These are phyloP conservation scores for Cerioporus squamosus DNA, from an alignment of 1,284 basidiomycete species.

Conservation along the genomic window DNA sequence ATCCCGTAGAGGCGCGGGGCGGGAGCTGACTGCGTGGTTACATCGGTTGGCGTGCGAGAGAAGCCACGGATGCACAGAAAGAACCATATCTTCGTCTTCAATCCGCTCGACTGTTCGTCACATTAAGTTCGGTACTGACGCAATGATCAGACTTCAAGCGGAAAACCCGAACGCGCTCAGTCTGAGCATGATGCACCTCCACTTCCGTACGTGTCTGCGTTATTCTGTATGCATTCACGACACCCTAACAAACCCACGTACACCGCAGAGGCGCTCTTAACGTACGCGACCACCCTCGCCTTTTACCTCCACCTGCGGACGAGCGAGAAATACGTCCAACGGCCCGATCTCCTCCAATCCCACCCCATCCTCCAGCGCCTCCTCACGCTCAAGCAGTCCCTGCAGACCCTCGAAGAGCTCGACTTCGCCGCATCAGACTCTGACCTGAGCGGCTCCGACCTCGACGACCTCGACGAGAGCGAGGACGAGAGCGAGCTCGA, in stretches of 20 bases:
- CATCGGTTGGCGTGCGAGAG: no score
- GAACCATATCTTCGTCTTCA: no score
- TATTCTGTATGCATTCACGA: neutral
- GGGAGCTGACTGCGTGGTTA: no score
- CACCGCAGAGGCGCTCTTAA: conserved; percentile 78
- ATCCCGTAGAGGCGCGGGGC: no score
- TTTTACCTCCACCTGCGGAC: conserved; percentile 92
- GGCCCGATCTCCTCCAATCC: conserved; percentile 67
- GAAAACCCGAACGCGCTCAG: conserved; percentile 52
- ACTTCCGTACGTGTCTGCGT: conserved; percentile 66
- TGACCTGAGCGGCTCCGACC: conserved; percentile 36
- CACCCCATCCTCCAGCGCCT: conserved; percentile 87
- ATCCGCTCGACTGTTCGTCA: no score
- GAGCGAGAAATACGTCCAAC: conserved; percentile 61
- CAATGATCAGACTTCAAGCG: conserved; percentile 47
- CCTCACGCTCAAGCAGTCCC: conserved; percentile 83
- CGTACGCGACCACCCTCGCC: conserved; percentile 89
- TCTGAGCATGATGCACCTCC: conserved; percentile 72
- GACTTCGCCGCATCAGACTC: conserved; percentile 65
- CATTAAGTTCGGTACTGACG: conserved; percentile 1
- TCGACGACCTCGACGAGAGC: conserved; percentile 20
- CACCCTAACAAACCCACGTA: no score
- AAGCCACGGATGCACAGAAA: no score
- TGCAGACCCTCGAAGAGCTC: conserved; percentile 83
- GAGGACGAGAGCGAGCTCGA: conserved; percentile 11